A percentile compares a stretch with the other conserved stretches of the same genome.
These are phyloP conservation scores for Termitomyces sp. DNA, from an alignment of 768 basidiomycete species.

Conservation along the genomic window DNA sequence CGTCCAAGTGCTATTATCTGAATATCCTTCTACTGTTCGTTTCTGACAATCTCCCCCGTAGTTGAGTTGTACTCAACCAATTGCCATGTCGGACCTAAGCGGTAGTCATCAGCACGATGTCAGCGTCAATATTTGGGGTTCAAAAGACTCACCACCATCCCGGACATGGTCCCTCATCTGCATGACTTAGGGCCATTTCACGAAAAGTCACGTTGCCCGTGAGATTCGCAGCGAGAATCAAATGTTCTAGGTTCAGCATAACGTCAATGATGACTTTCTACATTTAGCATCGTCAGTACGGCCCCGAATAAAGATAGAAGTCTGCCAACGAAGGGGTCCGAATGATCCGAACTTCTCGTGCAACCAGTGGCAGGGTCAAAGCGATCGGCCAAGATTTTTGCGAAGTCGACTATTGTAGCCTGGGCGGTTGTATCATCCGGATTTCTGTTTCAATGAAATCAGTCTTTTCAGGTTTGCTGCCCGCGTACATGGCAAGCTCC, in stretches of 20 bases:
- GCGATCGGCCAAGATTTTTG: conserved; percentile 46
- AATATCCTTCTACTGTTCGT: conserved; percentile 57
- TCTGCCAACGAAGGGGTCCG: conserved; percentile 43
- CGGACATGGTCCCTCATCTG: conserved; percentile 63
- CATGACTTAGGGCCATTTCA: conserved; percentile 58
- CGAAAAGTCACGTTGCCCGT: conserved; percentile 55
- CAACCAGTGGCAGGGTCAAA: conserved; percentile 59
- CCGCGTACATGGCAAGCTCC: conserved; percentile 51
- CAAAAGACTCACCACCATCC: conserved; percentile 37
- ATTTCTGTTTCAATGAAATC: conserved; percentile 32
- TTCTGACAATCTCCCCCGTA: conserved; percentile 52
- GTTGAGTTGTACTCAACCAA: conserved; percentile 63
- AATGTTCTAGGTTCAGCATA: conserved; percentile 73
- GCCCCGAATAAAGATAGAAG: not conserved
- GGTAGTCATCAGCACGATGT: not conserved
- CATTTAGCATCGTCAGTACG: not conserved
- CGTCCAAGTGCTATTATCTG: conserved; percentile 65
- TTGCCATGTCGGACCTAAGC: conserved; percentile 47
- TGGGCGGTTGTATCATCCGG: conserved; percentile 51
- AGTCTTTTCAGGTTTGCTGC: not conserved
- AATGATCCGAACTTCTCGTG: conserved; percentile 62
- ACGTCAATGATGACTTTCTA: conserved; percentile 68
- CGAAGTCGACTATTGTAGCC: conserved; percentile 51
- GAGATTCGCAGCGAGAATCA: conserved; percentile 51
- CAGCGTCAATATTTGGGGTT: not conserved